Base-by-base conservation (phyloP, 2,329 filamentous ascomycete genomes). In the Didymella pinodella region DNA sequence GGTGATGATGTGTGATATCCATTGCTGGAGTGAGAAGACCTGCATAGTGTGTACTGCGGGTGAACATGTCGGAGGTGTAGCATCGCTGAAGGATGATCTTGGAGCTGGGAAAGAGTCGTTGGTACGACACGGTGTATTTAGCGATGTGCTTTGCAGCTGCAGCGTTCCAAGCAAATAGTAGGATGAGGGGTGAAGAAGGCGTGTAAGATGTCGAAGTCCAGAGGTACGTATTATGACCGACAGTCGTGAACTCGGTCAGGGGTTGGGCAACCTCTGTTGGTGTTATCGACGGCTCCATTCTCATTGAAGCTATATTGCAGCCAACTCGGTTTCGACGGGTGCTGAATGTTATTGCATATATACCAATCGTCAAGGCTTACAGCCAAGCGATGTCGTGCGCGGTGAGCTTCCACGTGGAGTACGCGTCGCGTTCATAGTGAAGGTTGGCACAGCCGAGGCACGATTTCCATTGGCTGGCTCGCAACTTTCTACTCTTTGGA, bases 121-220 rank as follows among this genome's bases (percentile, higher is more conserved):
- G 67, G 63, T 77, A 77, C 2, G 65, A 48, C 16, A 65, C 48
- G 6, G 71, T 75, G 62, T 78, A 78, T 61, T 78, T 78, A 11
- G 72, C 72, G 8, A 78, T 76, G 59, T 77, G 73, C 31, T 74
- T 74, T 49, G 70, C 57, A 5, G 68, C 71, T 8, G 75, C 75
- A 4, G 66, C 73, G 51, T 75, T 76, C 75, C 75, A 78, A 1
- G 73, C 57, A 52, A 71, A 75, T 14, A 77, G 51, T 1, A 77
- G 48, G 25, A 78, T 67, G 2, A 78, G 64, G 0, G 71, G 70
- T 1, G 51, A 59, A n/a, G 28, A 26, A 10, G 62, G 2, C 0
- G 32, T 64, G 55, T 61, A 41, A 16, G 38, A 43, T 8, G 48
- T 4, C 3, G 62, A 26, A 14, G 72, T 73, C 64, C 68, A 73